Conservation (phyloP, 148 eudicot species). For the Camellia sinensis region DNA sequence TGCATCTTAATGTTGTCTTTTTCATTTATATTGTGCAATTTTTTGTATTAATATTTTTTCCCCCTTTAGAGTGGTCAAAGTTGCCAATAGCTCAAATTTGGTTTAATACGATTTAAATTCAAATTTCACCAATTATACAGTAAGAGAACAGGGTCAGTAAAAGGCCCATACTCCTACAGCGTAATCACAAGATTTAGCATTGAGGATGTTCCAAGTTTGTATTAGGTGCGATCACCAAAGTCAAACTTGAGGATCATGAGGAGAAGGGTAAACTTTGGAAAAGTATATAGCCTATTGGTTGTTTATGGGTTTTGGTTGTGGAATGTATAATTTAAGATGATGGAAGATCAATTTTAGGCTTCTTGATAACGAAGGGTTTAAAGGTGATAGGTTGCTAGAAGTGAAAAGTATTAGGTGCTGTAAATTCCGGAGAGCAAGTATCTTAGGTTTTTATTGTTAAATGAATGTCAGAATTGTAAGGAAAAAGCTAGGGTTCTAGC, state of each 20-base stretch:
- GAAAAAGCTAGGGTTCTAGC: not conserved
- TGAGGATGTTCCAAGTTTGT: not conserved
- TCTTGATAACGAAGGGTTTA: not conserved
- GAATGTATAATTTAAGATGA: not conserved
- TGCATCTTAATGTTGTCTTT: too few species aligned
- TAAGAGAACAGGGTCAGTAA: not conserved
- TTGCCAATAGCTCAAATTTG: not conserved
- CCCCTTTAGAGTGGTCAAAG: too few species aligned
- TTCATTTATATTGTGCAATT: too few species aligned
- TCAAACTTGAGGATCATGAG: not conserved
- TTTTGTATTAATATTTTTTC: too few species aligned
- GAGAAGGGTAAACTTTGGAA: not conserved
- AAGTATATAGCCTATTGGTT: not conserved
- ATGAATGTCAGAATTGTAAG: not conserved
- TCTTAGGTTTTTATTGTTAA: not conserved
- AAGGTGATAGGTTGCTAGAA: not conserved
- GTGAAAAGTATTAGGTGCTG: not conserved
- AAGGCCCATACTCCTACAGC: not conserved
- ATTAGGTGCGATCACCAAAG: not conserved
- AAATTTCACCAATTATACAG: too few species aligned
- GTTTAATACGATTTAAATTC: too few species aligned
- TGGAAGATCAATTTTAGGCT: not conserved
- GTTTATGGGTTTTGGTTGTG: not conserved
- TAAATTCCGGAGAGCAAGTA: not conserved
- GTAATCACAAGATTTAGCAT: not conserved